Evolutionary conservation across 2,329 filamentous ascomycete genomes (phyloP), one percentile per base, ranked within the genome.

Genomic region (Diplodia intermedia): DNA sequence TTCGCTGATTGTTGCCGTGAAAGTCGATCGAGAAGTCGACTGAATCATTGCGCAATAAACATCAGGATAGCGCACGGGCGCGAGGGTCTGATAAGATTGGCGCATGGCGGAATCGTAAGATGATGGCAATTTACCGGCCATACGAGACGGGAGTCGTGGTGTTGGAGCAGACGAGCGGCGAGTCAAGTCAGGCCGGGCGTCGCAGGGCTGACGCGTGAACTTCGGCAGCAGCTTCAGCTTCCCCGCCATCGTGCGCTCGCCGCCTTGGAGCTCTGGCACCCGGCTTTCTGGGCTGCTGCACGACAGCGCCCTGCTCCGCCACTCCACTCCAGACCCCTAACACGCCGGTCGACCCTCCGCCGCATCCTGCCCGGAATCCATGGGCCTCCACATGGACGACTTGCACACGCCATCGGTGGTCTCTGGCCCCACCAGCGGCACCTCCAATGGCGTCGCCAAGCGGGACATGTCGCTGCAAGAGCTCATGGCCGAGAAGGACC

Each of bases 401-500:
- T 82, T 91, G 67, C 89, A 91, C 74, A 84, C 88, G 55, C 88
- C 89, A n/a, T 90, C 88, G 20, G 88, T 92, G 80, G 85, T 90
- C 68, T 94, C 93, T 52, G 94, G 93, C 69, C 91, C 92, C 40
- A 90, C 89, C 68, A 85, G 84, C 33, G 82, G 85, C 69, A 83
- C 85, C 72, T 81, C 84, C 66, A 91, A 90, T 78, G 90, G 90
- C 72, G 81, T 86, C 72, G 82, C 86, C 65, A 85, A 81, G 66
- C 82, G 83, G 71, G 85, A 90, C 70, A 81, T 93, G 72, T 90
- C 91, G 61, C 88, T 97, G 76, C 82, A 86, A 53, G 90, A 97
- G 81, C 87, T 98, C 63, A 92, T 95, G 76, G 86, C 86, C 40
- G 91, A 93, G 81, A 98, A 97, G 79, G 90, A 94, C 72, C 86